Evolutionary conservation across 768 basidiomycete genomes (phyloP), one percentile per base, ranked within the genome.

Genomic region (Tephrocybe sp.): DNA sequence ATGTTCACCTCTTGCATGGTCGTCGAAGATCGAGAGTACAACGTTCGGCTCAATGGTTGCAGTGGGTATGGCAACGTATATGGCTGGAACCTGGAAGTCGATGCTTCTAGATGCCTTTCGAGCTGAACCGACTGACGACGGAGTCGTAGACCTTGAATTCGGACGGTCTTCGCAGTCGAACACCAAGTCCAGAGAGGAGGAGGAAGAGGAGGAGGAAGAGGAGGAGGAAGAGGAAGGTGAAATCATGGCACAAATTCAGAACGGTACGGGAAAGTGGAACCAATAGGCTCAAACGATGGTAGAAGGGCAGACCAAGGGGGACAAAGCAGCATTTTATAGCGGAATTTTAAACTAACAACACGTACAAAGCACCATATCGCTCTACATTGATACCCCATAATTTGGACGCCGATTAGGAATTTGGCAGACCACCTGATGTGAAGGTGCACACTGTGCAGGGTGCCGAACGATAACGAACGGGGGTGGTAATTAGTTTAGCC

Each of bases 81-180:
- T 64, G 11, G 38, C 21, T 7, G 65, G 61, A 36, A 53, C 43
- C 9, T 51, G 30, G 32, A 58, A 54, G 10, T 40, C 48, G 3
- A 48, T 57, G 42, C 51, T 48, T 18, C 69, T 65, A 39, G 57
- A 65, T 12, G 36, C 17, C 17, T 47, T 53, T 10, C 32, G 41
- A 39, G 33, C 24, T 12, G 55, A 59, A 8, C 8, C 45, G 7
- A 57, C 21, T 7, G 61, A 62, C 15, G 67, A 67, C 1, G 73
- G 72, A 1, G 71, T 68, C 4, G 68, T 68, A 12, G 68, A 68
- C 26, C 73, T 64, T 21, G 70, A 73, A 15, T 64, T 61, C 45
- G 68, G 59, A 21, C 60, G 64, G 51, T 62, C n/a, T n/a, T n/a
- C n/a, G n/a, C n/a, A n/a, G n/a, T n/a, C 68, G 45, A 66, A 64